Evolutionary conservation across 169 alveolate genomes (phyloP), one percentile per base, ranked within the genome.

Genomic region (Babesia ovata): DNA sequence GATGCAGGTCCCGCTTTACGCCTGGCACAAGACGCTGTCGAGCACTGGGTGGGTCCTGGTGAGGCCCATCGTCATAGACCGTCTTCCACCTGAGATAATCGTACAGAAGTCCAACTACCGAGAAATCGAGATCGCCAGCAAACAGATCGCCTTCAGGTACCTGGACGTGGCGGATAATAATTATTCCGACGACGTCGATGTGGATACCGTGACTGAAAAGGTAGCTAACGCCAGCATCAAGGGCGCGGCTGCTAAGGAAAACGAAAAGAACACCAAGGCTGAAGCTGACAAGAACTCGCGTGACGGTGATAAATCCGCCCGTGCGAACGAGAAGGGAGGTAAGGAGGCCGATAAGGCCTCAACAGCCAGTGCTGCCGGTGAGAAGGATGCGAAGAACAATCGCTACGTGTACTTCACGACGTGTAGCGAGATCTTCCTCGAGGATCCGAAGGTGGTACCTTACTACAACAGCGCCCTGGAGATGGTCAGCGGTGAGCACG

Each of bases 401-500:
- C 48, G 84, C 22, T 81, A 66, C 70, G 48, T 81, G 29, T 81
- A 81, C 58, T 81, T 72, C 73, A 81, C 88, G 2, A 81, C 79
- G 36, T 81, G 88, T 74, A 83, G 90, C 54, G 90, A 83, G 39
- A 74, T 84, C 13, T 79, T 50, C 70, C 74, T 79, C 24, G 90
- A 83, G 63, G 90, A 73, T 57, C 73, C 71, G 11, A 74, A 75
- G 50, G 52, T 72, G n/a, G 84, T 65, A 29, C 85, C 85, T 42
- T 83, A 83, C 61, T 83, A 75, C 58, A 60, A 57, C 69, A 61
- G 79, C 56, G 75, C 91, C 16, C 70, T 86, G 49, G 90, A 88
- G 49, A 75, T 75, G 84, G 79, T 88, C 44, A 85, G 93, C 24
- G 95, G 95, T 2, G 93, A 90, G 63, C 94, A 87, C 54, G 94